Evolutionary conservation across 768 basidiomycete species (phyloP), one percentile per base, ranked within the genome.

Genomic region (Tricholoma matsutake): DNA sequence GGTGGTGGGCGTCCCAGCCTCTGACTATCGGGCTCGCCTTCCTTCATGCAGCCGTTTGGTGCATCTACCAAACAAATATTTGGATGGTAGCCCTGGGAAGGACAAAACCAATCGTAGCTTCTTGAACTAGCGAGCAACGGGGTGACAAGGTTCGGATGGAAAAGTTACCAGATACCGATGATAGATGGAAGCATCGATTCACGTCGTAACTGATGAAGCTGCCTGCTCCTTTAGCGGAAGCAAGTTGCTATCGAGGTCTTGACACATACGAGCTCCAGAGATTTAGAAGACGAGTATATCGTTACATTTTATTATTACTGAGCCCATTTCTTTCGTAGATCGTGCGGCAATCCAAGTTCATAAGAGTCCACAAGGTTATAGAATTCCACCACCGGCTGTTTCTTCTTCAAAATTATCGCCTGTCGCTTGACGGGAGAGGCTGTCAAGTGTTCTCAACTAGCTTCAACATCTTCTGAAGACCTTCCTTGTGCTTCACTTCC

Each of bases 401-500:
- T 35, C 1, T 52, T 59, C 4, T 52, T 29, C 45, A 63, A 39
- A 6, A 63, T 32, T 35, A 65, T 60, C 11, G 61, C 60, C 47
- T 64, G 60, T 49, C 39, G 61, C 58, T 67, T 67, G 56, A 61
- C 20, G 7, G 58, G 35, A 51, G 61, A 65, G 34, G 32, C 32
- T 28, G 43, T 43, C 5, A 65, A 52, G 28, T 60, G 58, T 22
- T 57, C 35, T 62, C 59, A n/a, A 68, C 39, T 18, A 67, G 43
- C 43, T 62, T 56, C 18, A 62, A 31, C 14, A 67, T 54, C 32
- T 59, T 68, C 29, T 61, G 63, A n/a, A 65, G 60, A 4, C 43
- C 16, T n/a, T 14, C 10, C 20, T 41, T 62, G 55, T 68, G 58
- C 8, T 53, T 57, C 34, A 51, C 11, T 59, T 68, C 65, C 65